Base-by-base conservation (phyloP, 768 basidiomycete genomes). In the Russula foetens region DNA sequence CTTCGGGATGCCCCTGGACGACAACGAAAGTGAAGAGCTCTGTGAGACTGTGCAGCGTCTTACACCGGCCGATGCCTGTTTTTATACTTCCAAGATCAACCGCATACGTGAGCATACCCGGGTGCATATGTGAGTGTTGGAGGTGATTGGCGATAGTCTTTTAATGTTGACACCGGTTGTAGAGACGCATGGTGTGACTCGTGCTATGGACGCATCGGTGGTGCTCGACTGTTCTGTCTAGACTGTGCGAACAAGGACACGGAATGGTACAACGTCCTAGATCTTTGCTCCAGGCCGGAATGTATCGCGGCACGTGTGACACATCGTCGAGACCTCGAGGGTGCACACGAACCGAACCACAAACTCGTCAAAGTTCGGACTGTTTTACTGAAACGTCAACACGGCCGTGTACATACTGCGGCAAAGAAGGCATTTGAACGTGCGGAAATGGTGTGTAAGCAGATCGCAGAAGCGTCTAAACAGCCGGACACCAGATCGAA, bases 281-380 rank as follows among this genome's bases (percentile, higher is more conserved):
- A 74, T 60, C 67, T 73, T 35, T 73, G 71, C 59, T 65, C 68
- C 28, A 48, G 58, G 7, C 66, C 66, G n/a, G n/a, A n/a, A n/a
- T n/a, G n/a, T n/a, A n/a, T n/a, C n/a, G n/a, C n/a, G n/a, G n/a
- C n/a, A n/a, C 56, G 60, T 7, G 43, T 71, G 21, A 61, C 56
- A n/a, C 47, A 44, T 17, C 31, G 67, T 23, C 28, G 53, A 33
- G 63, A 66, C 62, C 53, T 69, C 45, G 50, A 64, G 29, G 62
- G 41, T 8, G 23, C 26, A 5, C 46, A 35, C 8, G 55, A 56
- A 29, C 55, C 55, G 12, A 26, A n/a, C 24, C 55, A 56, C 7
- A 46, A n/a, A 9, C 45, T 56, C 14, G 24, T 56, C 4, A 56
- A 56, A 26, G 33, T 21, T 17, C 46, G 46, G 15, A 56, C 46